A percentile compares a stretch with the other conserved stretches of the same genome.
phyloP scores from a whole-genome alignment of 495 filamentous ascomycete species.

The Corynascus novoguineensis region DNA sequence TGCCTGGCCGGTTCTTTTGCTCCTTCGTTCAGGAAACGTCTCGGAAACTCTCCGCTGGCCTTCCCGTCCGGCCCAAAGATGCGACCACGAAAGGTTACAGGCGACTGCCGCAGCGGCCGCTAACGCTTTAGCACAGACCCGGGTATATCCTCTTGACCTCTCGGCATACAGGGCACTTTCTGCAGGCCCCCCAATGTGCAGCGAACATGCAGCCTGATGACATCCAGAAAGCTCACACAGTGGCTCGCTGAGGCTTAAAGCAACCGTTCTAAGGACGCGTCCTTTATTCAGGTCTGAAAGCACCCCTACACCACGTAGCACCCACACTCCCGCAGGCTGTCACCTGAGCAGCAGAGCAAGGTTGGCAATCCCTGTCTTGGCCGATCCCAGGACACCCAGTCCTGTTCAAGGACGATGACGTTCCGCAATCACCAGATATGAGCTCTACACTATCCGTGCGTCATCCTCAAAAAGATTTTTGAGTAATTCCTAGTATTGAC shows the following conservation, averaged over 20 bases:
- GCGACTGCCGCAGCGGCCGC: constrained; percentile 1
- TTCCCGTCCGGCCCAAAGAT: constrained; percentile 1
- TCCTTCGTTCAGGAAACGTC: not conserved
- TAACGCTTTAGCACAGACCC: constrained; percentile 3
- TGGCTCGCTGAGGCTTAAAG: constrained; percentile 15
- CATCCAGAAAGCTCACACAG: not conserved
- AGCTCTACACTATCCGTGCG: constrained; percentile 31
- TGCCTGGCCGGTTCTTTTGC: not conserved
- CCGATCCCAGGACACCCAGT: constrained; percentile 18
- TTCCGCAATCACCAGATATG: constrained; percentile 26
- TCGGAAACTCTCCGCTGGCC: not conserved
- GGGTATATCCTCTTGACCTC: not conserved
- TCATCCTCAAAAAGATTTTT: constrained; percentile 5
- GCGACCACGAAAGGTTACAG: not conserved
- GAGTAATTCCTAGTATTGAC: not conserved
- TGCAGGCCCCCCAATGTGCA: constrained; percentile 4
- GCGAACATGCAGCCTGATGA: constrained; percentile 11
- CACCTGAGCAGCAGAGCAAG: constrained; percentile 24
- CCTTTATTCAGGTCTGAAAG: constrained; percentile 22
- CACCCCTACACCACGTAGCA: not conserved
- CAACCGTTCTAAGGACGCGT: constrained; percentile 15
- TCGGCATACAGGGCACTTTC: constrained; percentile 2
- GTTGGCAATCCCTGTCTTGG: constrained; percentile 18
- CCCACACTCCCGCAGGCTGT: constrained; percentile 20
- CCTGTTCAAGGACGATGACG: constrained; percentile 21